A percentile compares a stretch with the other conserved stretches of the same genome.
These are phyloP conservation scores for Aspergillus wentii DNA, from an alignment of 495 filamentous ascomycete genomes.

Conservation along the genomic window DNA sequence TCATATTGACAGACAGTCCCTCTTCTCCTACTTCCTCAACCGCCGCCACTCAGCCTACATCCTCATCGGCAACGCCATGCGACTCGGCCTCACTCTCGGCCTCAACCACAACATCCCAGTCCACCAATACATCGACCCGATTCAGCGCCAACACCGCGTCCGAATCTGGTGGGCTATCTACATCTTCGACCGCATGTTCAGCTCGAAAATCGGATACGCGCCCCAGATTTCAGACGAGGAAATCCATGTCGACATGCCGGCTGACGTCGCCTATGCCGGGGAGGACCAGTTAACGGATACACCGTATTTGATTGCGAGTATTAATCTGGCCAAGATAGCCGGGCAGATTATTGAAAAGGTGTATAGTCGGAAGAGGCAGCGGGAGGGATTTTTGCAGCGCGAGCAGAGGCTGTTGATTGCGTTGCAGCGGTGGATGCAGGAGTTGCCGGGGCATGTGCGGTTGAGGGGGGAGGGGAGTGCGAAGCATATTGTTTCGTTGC, in stretches of 20 bases:
- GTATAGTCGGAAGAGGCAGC: constrained; percentile 21
- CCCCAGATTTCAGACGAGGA: constrained; percentile 25
- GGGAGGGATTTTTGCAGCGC: constrained; percentile 21
- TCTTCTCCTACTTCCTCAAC: constrained; percentile 30
- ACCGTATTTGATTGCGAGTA: constrained; percentile 17
- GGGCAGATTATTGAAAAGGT: constrained; percentile 20
- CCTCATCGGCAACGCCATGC: constrained; percentile 24
- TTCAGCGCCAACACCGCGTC: constrained; percentile 24
- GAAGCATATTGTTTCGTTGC: constrained; percentile 23
- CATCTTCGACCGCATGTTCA: constrained; percentile 29
- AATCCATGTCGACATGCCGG: constrained; percentile 27
- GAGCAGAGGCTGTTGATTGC: constrained; percentile 23
- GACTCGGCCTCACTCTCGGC: constrained; percentile 22
- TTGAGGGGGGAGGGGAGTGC: constrained; percentile 13
- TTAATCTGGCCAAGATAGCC: constrained; percentile 16
- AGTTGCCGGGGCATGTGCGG: constrained; percentile 20
- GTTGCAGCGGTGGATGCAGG: constrained; percentile 24
- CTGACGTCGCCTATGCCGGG: constrained; percentile 5
- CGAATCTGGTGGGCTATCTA: constrained; percentile 31
- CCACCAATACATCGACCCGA: constrained; percentile 17
- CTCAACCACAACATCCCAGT: constrained; percentile 29
- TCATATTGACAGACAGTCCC: constrained; percentile 13
- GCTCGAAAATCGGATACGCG: constrained; percentile 26
- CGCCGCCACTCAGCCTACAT: constrained; percentile 26
- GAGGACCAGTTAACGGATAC: constrained; percentile 21